phyloP scores from a whole-genome alignment of 1,284 basidiomycete genomes.

The Anthracocystis setariae region DNA sequence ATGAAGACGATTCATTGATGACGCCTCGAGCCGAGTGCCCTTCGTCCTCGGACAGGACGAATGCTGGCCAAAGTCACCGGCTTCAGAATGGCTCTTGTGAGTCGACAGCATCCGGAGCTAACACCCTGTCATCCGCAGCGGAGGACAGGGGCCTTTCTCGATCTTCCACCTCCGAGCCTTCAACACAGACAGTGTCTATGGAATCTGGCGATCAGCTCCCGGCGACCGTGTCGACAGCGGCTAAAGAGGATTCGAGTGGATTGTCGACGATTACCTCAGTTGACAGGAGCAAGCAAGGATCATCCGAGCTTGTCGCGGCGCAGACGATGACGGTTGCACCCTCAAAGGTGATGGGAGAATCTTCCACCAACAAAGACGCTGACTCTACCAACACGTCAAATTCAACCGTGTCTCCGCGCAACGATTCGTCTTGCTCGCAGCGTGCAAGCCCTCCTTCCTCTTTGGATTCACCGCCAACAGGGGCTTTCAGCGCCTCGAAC shows the following conservation, averaged over 20 bases:
- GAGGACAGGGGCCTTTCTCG: no score
- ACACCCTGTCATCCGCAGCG: no score
- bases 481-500: no score
- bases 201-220: no score
- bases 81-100: conserved; percentile 1
- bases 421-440: no score
- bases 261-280: no score
- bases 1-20: conserved; percentile 4
- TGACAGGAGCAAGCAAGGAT: not conserved
- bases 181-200: not conserved
- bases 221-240: no score
- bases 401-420: not conserved
- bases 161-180: not conserved
- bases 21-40: conserved; percentile 16
- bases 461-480: no score
- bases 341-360: conserved; percentile 6
- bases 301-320: not conserved
- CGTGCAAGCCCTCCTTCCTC: no score
- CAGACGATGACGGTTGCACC: conserved; percentile 7
- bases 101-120: no score
- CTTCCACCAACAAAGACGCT: conserved; percentile 14
- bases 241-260: no score
- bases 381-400: not conserved
- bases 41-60: not conserved
- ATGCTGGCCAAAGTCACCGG: not conserved